A percentile compares a stretch with the other conserved stretches of the same genome.
These are phyloP conservation scores for Desmodesmus armatus DNA, from an alignment of 139 green algal species.

Conservation along the genomic window DNA sequence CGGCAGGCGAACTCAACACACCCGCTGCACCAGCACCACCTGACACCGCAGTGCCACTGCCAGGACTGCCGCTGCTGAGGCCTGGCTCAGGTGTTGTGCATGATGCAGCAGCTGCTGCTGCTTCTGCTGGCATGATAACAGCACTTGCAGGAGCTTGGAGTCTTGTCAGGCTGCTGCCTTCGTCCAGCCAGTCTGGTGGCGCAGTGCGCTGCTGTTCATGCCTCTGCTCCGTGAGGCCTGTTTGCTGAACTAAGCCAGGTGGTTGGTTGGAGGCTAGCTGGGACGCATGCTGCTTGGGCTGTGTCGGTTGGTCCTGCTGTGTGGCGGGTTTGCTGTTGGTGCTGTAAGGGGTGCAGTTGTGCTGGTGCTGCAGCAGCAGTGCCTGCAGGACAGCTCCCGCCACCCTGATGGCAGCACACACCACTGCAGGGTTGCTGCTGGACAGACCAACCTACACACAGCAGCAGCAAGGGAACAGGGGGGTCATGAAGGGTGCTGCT, in stretches of 20 bases:
- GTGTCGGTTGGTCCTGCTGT: neutral
- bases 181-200: too few relatives aligned
- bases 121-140: too few relatives aligned
- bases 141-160: too few relatives aligned
- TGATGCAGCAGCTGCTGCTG: too few relatives aligned
- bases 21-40: neutral
- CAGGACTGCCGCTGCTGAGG: neutral
- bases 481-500: too few relatives aligned
- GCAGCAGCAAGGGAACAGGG: too few relatives aligned
- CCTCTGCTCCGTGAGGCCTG: too few relatives aligned
- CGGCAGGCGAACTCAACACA: neutral
- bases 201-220: too few relatives aligned
- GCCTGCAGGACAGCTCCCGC: conserved; percentile 2
- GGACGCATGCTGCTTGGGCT: too few relatives aligned
- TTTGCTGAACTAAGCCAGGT: too few relatives aligned
- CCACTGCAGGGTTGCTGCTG: conserved; percentile 18
- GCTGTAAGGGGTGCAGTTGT: neutral
- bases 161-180: too few relatives aligned
- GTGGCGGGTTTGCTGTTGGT: neutral
- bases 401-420: conserved; percentile 16
- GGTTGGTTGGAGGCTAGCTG: too few relatives aligned
- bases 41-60: neutral
- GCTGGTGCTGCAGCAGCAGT: neutral
- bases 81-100: neutral
- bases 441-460: neutral